These are phyloP conservation scores for Hortiboletus campestris DNA, from an alignment of 768 basidiomycete species.

Conservation along the genomic window DNA sequence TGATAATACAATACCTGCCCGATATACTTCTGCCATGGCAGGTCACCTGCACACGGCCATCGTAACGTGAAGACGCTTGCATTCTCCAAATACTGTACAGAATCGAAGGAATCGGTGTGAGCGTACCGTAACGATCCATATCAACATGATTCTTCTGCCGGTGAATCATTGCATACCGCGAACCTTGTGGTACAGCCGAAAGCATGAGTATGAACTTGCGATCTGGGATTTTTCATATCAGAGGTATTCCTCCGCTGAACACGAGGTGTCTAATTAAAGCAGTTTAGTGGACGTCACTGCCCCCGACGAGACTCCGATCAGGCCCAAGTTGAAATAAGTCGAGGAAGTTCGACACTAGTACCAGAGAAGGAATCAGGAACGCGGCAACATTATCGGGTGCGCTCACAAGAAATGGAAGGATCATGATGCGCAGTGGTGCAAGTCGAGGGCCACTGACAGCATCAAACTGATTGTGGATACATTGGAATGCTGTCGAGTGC, in stretches of 20 bases:
- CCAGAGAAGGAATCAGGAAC: neutral
- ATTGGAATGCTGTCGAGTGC: neutral
- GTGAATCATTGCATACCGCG: neutral
- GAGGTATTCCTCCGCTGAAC: slow-evolving; percentile 5
- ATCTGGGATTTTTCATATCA: neutral
- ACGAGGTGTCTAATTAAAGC: neutral
- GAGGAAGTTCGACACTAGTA: neutral
- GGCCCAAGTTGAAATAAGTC: neutral
- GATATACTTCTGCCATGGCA: too few relatives aligned
- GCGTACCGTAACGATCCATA: slow-evolving; percentile 1
- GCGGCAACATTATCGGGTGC: neutral
- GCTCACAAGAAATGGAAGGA: slow-evolving; percentile 10
- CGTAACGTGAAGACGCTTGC: neutral
- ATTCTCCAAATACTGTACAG: neutral
- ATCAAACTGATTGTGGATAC: neutral
- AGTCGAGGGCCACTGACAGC: slow-evolving; percentile 5
- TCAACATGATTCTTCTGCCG: neutral
- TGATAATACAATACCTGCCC: too few relatives aligned
- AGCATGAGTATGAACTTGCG: neutral
- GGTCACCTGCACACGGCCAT: neutral
- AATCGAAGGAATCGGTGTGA: neutral
- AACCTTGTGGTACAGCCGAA: slow-evolving; percentile 9
- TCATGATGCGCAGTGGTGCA: neutral
- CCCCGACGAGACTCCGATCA: neutral
- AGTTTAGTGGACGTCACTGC: neutral